Conservation (phyloP, 805 yeast genomes). For the Yarrowia divulgata region DNA sequence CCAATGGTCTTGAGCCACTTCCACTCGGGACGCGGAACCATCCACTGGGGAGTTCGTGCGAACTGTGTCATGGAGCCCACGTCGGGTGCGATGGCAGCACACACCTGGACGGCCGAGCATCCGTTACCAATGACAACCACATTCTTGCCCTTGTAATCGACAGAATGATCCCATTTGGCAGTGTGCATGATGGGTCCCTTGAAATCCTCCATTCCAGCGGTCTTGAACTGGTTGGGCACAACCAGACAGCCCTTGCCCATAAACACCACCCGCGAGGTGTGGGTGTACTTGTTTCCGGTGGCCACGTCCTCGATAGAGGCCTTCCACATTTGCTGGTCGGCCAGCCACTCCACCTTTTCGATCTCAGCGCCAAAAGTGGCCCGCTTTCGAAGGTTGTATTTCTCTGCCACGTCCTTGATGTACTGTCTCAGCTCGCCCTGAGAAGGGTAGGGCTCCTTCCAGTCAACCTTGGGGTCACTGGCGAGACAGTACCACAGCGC, state of each 20-base stretch:
- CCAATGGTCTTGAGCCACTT: slow-evolving; percentile 19
- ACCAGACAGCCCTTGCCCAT: slow-evolving; percentile 39
- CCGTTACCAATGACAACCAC: slow-evolving; percentile 44
- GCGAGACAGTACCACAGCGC: slow-evolving; percentile 40
- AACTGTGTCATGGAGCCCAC: slow-evolving; percentile 41
- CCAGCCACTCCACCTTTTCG: slow-evolving; percentile 38
- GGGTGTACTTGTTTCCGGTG: slow-evolving; percentile 10
- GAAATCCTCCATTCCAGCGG: slow-evolving; percentile 33
- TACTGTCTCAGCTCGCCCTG: slow-evolving; percentile 34
- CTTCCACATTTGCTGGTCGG: slow-evolving; percentile 28
- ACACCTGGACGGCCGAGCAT: slow-evolving; percentile 43
- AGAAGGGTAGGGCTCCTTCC: slow-evolving; percentile 36
- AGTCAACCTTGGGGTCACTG: slow-evolving; percentile 39
- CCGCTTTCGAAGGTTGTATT: slow-evolving; percentile 25
- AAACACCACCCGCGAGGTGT: slow-evolving; percentile 35
- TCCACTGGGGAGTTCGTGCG: slow-evolving; percentile 43
- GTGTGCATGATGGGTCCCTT: slow-evolving; percentile 40
- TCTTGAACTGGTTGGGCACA: slow-evolving; percentile 32
- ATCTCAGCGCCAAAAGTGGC: slow-evolving; percentile 22
- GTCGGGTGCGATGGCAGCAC: slow-evolving; percentile 41
- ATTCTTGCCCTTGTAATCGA: slow-evolving; percentile 41
- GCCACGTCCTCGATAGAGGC: slow-evolving; percentile 22
- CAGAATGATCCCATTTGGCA: slow-evolving; percentile 39
- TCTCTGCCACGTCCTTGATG: slow-evolving; percentile 37
- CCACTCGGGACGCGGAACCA: slow-evolving; percentile 40